Evolutionary conservation across 441 rosid genomes (phyloP).

Genomic region (Monsonia emarginata): DNA sequence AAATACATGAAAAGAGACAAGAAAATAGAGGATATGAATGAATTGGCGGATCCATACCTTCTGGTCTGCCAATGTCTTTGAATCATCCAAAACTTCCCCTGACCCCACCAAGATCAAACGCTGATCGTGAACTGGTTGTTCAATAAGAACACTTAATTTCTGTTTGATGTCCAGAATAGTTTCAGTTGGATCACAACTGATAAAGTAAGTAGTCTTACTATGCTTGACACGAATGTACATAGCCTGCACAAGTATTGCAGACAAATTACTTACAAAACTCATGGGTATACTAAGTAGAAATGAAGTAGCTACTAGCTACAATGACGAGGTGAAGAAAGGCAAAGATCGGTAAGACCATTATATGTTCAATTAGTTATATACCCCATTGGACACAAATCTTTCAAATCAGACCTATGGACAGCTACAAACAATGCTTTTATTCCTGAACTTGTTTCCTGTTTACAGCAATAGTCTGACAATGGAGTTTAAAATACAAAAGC

Average conservation of each 20-base stretch:
- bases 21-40: background rate
- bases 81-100: conserved; percentile 65
- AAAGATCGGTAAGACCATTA: background rate
- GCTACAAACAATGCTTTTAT: background rate
- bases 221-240: conserved; percentile 87
- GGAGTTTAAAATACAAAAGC: background rate
- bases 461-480: background rate
- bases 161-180: conserved; percentile 57
- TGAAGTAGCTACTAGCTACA: background rate
- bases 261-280: conserved; percentile 8
- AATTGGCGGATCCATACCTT: conserved; percentile 33
- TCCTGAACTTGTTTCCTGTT: background rate
- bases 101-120: conserved; percentile 50
- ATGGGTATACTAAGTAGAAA: background rate
- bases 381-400: background rate
- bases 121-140: conserved; percentile 59
- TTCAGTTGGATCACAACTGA: conserved; percentile 84
- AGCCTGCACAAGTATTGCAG: conserved; percentile 31
- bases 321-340: background rate
- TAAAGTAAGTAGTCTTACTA: conserved; percentile 63
- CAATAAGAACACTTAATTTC: conserved; percentile 56
- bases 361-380: background rate
- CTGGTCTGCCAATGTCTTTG: conserved; percentile 76
- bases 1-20: background rate
- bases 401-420: background rate